Base-by-base conservation (phyloP, 2,329 filamentous ascomycete species). In the Xylaria sp. region DNA sequence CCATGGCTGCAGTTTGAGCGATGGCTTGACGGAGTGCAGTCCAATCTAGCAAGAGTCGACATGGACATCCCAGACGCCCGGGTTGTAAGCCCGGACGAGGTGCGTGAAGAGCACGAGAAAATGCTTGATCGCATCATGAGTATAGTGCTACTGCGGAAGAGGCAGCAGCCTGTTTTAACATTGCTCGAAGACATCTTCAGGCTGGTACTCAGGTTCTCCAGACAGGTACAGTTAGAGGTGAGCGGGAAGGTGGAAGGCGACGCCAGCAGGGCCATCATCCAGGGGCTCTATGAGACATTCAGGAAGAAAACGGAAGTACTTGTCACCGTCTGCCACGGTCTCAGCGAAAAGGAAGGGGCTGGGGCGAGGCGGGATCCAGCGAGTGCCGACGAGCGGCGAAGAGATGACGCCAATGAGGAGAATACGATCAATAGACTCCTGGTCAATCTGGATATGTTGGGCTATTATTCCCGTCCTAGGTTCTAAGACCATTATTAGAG, bases 141-240 rank as follows among this genome's bases (percentile, higher is more conserved):
- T 69, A 88, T 89, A 0, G 82, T 96, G 0, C 85, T 97, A 14
- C 82, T 97, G 2, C 86, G 92, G 67, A 92, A 92, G 74, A 85
- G 92, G 42, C 93, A 97, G 77, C 85, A 89, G 67, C 90, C 92
- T 1, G 88, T 94, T 0, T 83, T 94, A 70, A 87, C 86, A 47
- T 81, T 97, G 0, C 81, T 97, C 0, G 92, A 97, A 69, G 90
- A 92, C 19, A 92, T 95, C 1, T 95, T 97, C 71, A 83, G 84
- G 0, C 79, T 88, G 0, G 86, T 97, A n/a, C 81, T 97, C 11
- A 82, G 85, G 12, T 96, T 96, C 75, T 89, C 90, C n/a, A 86
- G 85, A 72, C 76, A 79, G 45, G 78, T 81, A 19, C 80, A 83
- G 71, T 73, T 81, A n/a, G 81, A 81, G 70, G 78, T 79, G 17